Evolutionary conservation across 352 stramenopile genomes (phyloP).

Genomic region (Phytophthora hibernalis): DNA sequence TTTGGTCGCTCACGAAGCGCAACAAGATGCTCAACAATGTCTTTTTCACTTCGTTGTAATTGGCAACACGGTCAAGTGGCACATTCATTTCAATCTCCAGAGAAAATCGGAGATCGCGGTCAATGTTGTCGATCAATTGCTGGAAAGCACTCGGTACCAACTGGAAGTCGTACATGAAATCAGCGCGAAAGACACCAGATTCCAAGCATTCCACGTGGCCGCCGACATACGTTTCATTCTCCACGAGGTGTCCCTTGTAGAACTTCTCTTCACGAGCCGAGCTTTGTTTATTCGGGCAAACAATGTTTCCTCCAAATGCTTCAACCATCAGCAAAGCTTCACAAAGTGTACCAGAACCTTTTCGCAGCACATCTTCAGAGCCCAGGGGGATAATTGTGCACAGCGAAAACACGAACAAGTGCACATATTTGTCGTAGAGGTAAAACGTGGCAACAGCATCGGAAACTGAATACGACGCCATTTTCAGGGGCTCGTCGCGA

Average conservation of each 20-base stretch:
- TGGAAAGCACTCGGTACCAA: conserved; percentile 94
- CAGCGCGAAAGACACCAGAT: conserved; percentile 97
- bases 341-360: conserved; percentile 97
- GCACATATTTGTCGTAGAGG: conserved; percentile 99
- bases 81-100: conserved; percentile 94
- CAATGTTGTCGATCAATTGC: conserved; percentile 97
- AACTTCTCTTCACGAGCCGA: conserved; percentile 77
- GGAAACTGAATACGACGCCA: conserved; percentile 99
- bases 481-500: conserved; percentile 94
- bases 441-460: conserved; percentile 99
- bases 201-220: conserved; percentile 99
- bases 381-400: conserved; percentile 99
- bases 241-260: conserved; percentile 96
- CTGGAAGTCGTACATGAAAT: conserved; percentile 97
- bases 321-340: conserved; percentile 99
- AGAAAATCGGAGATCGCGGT: conserved; percentile 97
- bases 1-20: conserved; percentile 94
- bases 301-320: conserved; percentile 95
- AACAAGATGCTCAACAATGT: conserved; percentile 95
- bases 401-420: conserved; percentile 99
- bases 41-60: conserved; percentile 87
- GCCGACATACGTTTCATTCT: conserved; percentile 99
- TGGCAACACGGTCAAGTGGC: conserved; percentile 90
- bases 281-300: conserved; percentile 99
- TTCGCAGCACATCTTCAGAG: conserved; percentile 98